Percentiles rank a stretch among this genome's conserved stretches.
These are phyloP conservation scores for Russula griseocarnosa DNA, from an alignment of 768 basidiomycete species.

Conservation along the genomic window DNA sequence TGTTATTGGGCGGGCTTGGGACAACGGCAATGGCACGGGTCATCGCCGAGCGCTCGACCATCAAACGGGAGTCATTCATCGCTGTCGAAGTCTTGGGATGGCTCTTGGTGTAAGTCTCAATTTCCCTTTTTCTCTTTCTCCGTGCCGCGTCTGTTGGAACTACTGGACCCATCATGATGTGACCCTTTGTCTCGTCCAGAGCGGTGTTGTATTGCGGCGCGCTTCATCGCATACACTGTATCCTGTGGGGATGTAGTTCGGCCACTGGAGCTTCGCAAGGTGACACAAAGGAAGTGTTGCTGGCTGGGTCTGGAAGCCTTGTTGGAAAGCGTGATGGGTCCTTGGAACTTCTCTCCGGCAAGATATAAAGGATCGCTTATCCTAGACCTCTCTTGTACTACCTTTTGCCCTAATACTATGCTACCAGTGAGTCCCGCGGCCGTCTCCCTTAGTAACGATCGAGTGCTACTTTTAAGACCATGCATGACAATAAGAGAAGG, in stretches of 20 bases:
- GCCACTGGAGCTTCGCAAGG: neutral
- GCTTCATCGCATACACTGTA: constrained; percentile 11
- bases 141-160: neutral
- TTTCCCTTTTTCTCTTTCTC: neutral
- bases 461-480: too few relatives aligned
- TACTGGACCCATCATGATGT: neutral
- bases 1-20: constrained; percentile 22
- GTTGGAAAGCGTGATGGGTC: neutral
- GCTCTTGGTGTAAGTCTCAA: constrained; percentile 23
- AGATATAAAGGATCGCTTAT: neutral
- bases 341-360: neutral
- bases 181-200: neutral
- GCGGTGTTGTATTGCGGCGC: constrained; percentile 19
- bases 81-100: constrained; percentile 25
- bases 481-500: too few relatives aligned
- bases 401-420: neutral
- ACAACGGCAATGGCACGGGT: constrained; percentile 23
- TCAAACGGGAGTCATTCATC: constrained; percentile 18
- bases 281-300: constrained; percentile 1
- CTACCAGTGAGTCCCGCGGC: neutral
- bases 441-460: neutral
- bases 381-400: neutral
- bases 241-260: neutral
- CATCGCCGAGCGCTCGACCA: constrained; percentile 5
- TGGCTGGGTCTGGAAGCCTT: neutral